Evolutionary conservation across 345 rosid genomes (phyloP), one percentile per base, ranked within the genome.

Genomic region (Triadica sebifera): DNA sequence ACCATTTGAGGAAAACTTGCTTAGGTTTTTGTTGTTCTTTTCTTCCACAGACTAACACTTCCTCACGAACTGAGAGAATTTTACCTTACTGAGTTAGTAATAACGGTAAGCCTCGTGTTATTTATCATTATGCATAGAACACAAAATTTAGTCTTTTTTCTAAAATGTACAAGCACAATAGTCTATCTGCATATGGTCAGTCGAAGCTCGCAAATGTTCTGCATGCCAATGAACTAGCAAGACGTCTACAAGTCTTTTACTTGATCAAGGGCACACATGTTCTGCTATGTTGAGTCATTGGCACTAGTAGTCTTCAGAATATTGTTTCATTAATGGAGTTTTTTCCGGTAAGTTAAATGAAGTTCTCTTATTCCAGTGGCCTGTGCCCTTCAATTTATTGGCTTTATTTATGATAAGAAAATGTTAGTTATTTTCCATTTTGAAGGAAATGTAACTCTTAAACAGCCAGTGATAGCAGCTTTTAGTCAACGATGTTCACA

Each of bases 161-260:
- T 13, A 38, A 39, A 6, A 41, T 41, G 12, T 65, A 41, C 68
- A 65, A 51, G 50, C 41, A 65, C 46, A 65, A 65, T 46, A n/a
- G 51, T 10, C 29, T 65, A 19, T 41, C 68, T 41, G 68, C 68
- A 65, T 20, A 65, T 13, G 68, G 68, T 43, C 68, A 65, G 34
- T 85, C 88, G 19, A 85, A 85, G 76, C 88, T 85, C 4, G 84
- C 88, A 0, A 82, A 80, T 62, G 74, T 85, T 67, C 29, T 82
- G 58, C 86, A 82, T 69, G 83, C 81, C 65, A 74, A 71, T 3
- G 86, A 85, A 62, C 84, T 85, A 29, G 67, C 86, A 65, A 81
- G 80, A 70, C 74, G 63, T 13, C 69, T 78, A 25, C 81, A 82
- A 83, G 88, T 85, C 50, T 65, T 29, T 65, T 43, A 29, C 34